Conservation (phyloP, 1,284 basidiomycete species). For the Polyporus tsugae region DNA sequence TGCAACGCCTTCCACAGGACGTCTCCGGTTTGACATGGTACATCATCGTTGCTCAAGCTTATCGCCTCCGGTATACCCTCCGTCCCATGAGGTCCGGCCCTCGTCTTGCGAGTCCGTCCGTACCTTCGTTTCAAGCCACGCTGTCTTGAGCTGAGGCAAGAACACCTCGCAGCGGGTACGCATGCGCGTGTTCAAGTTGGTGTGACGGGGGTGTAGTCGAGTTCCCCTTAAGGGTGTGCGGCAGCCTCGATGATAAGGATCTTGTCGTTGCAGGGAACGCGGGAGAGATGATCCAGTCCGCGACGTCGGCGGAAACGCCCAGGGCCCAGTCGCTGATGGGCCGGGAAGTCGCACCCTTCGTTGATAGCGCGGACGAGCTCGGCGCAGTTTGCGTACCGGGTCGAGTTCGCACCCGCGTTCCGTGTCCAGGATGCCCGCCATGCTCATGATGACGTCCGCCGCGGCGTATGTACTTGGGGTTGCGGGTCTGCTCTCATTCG, state of each 20-base stretch:
- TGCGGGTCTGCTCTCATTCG: background rate
- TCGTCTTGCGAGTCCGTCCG: background rate
- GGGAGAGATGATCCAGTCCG: constrained; percentile 1
- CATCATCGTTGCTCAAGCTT: background rate
- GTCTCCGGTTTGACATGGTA: background rate
- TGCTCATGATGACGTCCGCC: background rate
- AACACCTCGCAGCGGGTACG: background rate
- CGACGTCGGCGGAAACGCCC: background rate
- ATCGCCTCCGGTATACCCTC: background rate
- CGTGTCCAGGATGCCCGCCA: background rate
- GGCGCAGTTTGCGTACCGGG: too few relatives aligned
- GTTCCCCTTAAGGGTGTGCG: background rate
- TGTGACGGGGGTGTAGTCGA: background rate
- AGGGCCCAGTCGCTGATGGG: background rate
- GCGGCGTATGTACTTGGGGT: background rate
- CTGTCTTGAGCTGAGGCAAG: background rate
- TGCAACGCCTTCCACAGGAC: background rate
- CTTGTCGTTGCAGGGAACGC: background rate
- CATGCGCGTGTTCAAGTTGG: background rate
- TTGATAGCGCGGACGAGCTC: background rate
- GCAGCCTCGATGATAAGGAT: background rate
- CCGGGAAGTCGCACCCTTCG: background rate
- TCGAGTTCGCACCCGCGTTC: background rate
- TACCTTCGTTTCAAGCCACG: background rate
- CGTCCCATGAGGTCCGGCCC: background rate